A percentile compares a stretch with the other conserved stretches of the same genome.
Evolutionary conservation across 2,329 filamentous ascomycete genomes (phyloP).

Genomic region (Monilinia polystroma): DNA sequence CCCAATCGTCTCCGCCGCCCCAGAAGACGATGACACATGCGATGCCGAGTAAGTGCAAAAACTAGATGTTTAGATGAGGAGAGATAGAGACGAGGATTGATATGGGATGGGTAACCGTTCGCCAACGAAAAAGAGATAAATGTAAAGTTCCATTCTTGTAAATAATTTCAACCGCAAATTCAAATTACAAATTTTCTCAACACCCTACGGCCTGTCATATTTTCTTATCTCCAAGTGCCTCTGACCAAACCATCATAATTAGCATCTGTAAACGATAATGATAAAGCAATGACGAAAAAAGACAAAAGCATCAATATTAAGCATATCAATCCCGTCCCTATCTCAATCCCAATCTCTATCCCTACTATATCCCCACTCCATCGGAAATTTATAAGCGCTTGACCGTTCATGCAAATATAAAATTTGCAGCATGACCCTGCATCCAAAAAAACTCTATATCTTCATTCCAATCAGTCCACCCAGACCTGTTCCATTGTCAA

Average conservation of each 20-base stretch:
- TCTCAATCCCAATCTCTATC: too few species aligned
- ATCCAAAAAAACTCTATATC: too few species aligned
- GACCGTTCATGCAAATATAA: too few species aligned
- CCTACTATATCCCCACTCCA: too few species aligned
- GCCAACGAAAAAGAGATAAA: background rate
- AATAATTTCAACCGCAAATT: background rate
- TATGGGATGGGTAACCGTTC: background rate
- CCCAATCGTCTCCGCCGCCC: background rate
- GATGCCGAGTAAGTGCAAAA: conserved; percentile 2
- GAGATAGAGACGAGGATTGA: background rate
- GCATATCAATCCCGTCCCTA: too few species aligned
- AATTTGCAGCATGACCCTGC: too few species aligned
- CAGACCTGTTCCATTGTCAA: too few species aligned
- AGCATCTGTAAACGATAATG: too few species aligned
- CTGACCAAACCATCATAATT: background rate
- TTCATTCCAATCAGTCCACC: too few species aligned
- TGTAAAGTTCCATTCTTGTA: conserved; percentile 12
- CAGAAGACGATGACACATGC: conserved; percentile 6
- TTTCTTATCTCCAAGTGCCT: too few species aligned
- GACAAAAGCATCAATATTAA: too few species aligned
- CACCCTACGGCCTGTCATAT: background rate
- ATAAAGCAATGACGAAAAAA: background rate
- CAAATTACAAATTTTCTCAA: background rate
- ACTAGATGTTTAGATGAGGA: background rate
- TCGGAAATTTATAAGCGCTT: too few species aligned